Base-by-base conservation (phyloP, 78 protist genomes). In the Andalucia godoyi region DNA sequence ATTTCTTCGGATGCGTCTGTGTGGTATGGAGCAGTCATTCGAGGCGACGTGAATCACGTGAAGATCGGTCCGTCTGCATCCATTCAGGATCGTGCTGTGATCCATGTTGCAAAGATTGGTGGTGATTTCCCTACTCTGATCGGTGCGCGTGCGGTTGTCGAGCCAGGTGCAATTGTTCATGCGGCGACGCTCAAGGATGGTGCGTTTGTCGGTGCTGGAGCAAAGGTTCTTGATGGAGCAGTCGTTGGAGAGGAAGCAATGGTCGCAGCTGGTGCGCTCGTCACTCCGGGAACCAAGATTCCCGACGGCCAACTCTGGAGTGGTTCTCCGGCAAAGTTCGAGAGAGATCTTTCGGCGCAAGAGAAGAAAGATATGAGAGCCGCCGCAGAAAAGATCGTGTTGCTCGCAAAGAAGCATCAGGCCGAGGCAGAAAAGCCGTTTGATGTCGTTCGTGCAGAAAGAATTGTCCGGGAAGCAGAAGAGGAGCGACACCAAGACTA, bases 291-390 rank as follows among this genome's bases (percentile, higher is more conserved):
- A 9, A n/a, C 57, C 34, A 18, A 4, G 5, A 29, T 74, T 18
- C 72, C 65, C 21, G 10, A 38, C 13, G 72, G 72, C 27, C 72
- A 74, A 59, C 1, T 51, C 34, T 74, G 79, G 79, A 47, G 52
- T 5, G 79, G 79, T 23, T 37, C 27, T 32, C 79, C 79, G 2
- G 69, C 70, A 6, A 36, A 71, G 13, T 39, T 47, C 52, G 18
- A 57, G n/a, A n/a, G 65, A 5, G 52, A 59, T 23, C 54, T 71
- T 9, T 47, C 76, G 36, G 65, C 54, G 23, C 66, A 71, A 32
- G 68, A 71, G 53, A 57, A 37, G 38, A 58, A 33, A 8, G 8
- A 15, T 15, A 21, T 58, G 47, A 7, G 64, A 17, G 10, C 64
- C 18, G 21, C 45, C 47, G 41, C 64, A 13, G 7, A 36, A 7